Evolutionary conservation across 768 basidiomycete genomes (phyloP).

Genomic region (Podaxis sp.): DNA sequence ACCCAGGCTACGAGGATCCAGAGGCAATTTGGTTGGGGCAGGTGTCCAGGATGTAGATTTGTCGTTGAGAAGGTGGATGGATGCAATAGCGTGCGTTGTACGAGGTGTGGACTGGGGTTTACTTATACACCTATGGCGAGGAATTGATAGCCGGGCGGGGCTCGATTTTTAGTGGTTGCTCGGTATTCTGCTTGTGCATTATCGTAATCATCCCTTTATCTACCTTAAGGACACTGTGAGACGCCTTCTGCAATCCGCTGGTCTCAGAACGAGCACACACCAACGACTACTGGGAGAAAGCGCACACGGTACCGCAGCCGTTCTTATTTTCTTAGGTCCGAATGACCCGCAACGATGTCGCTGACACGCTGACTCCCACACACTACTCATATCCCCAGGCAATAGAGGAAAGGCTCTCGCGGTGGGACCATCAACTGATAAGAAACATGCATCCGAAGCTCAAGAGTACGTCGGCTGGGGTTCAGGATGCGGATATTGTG

Average conservation of each 20-base stretch:
- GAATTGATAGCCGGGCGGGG: not conserved
- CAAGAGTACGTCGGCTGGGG: too few relatives aligned
- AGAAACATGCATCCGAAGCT: too few relatives aligned
- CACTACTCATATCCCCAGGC: too few relatives aligned
- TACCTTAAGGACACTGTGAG: not conserved
- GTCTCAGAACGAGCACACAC: not conserved
- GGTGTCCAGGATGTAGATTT: slow-evolving; percentile 12
- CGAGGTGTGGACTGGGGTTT: slow-evolving; percentile 4
- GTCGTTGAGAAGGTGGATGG: slow-evolving; percentile 8
- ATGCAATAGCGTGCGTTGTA: not conserved
- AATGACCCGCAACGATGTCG: too few relatives aligned
- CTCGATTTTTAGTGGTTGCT: not conserved
- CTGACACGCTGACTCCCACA: too few relatives aligned
- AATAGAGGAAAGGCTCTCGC: too few relatives aligned
- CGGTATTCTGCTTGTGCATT: not conserved
- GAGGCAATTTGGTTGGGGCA: slow-evolving; percentile 10
- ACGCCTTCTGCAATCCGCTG: not conserved
- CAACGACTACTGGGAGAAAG: not conserved
- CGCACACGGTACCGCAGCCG: not conserved
- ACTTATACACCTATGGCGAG: not conserved
- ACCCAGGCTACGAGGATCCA: not conserved
- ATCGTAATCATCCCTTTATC: not conserved
- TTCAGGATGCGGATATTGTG: too few relatives aligned
- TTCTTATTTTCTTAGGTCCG: too few relatives aligned
- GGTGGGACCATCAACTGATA: too few relatives aligned